Evolutionary conservation across 371 early-diverging fungal genomes (phyloP), one percentile per base, ranked within the genome.

Genomic region (Apophysomyces trapeziformis): DNA sequence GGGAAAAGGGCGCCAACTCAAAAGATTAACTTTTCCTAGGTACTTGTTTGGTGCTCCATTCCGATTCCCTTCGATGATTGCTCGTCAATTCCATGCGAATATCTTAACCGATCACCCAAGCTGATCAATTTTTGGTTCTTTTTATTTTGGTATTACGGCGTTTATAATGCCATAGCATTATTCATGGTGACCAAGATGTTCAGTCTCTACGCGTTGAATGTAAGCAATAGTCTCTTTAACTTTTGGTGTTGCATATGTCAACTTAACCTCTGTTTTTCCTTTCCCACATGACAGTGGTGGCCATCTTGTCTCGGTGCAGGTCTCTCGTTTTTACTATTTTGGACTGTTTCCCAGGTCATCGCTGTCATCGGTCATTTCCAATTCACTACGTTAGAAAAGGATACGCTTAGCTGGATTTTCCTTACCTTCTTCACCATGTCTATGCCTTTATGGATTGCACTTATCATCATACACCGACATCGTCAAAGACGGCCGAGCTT

Each of bases 121-220:
- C 65, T 79, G 57, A 84, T 91, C 68, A 89, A 90, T 69, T 92
- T 91, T 74, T 90, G 89, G 89, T 88, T 84, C 71, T 92, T 90
- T 64, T 70, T 92, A 44, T 84, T 91, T 72, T 89, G 85, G 71
- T 92, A 91, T 77, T 92, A 87, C 76, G 92, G 92, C 18, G 63
- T 85, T 14, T 92, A 91, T 73, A 92, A 91, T 60, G 89, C 88
- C 11, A 71, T 89, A 36, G 91, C 89, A 16, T 73, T 92, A 44
- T 71, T 85, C 62, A 76, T 92, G 44, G 87, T 92, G 63, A 87
- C 90, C 35, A 89, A 90, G 67, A 79, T 91, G 38, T 92, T 92
- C 74, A 87, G 85, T 63, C 80, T 91, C 12, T 92, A 92, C 71
- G 88, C 92, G 58, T 76, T 92, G 60, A 90, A 90, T 54, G 73